These are phyloP conservation scores for Tetrapyrgos nigripes DNA, from an alignment of 1,284 basidiomycete species.

Conservation along the genomic window DNA sequence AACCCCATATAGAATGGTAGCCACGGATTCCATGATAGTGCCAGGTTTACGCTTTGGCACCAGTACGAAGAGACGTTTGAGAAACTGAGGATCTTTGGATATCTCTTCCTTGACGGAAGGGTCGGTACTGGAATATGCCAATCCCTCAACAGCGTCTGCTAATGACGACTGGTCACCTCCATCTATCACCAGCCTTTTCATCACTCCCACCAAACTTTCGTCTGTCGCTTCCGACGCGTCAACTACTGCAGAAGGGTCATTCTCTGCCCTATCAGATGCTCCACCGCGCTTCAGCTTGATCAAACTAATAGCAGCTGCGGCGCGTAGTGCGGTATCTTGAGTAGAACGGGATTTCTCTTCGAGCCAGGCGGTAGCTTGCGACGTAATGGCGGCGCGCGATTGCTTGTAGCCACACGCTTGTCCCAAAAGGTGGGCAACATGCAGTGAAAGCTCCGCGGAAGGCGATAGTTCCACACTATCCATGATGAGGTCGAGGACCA, in stretches of 20 bases:
- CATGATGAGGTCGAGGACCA: slow-evolving; percentile 63
- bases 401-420: slow-evolving; percentile 77
- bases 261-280: slow-evolving; percentile 49
- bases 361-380: slow-evolving; percentile 68
- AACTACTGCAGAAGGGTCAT: slow-evolving; percentile 36
- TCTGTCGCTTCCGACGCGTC: slow-evolving; percentile 41
- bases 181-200: slow-evolving; percentile 63
- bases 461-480: slow-evolving; percentile 71
- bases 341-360: slow-evolving; percentile 58
- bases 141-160: slow-evolving; percentile 78
- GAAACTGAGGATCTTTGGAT: slow-evolving; percentile 59
- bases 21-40: slow-evolving; percentile 39
- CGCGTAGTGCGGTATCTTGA: slow-evolving; percentile 54
- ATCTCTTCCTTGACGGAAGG: slow-evolving; percentile 71
- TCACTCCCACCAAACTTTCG: slow-evolving; percentile 55
- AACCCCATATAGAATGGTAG: slow-evolving; percentile 77
- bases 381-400: slow-evolving; percentile 66
- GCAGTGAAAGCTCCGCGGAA: slow-evolving; percentile 51
- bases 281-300: slow-evolving; percentile 77
- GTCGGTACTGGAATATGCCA: slow-evolving; percentile 81
- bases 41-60: slow-evolving; percentile 55
- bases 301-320: slow-evolving; percentile 74
- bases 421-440: slow-evolving; percentile 73
- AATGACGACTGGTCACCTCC: slow-evolving; percentile 46
- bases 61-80: slow-evolving; percentile 67